A percentile compares a stretch with the other conserved stretches of the same genome.
phyloP scores from a whole-genome alignment of 805 yeast species.

The Wickerhamomyces bisporus region DNA sequence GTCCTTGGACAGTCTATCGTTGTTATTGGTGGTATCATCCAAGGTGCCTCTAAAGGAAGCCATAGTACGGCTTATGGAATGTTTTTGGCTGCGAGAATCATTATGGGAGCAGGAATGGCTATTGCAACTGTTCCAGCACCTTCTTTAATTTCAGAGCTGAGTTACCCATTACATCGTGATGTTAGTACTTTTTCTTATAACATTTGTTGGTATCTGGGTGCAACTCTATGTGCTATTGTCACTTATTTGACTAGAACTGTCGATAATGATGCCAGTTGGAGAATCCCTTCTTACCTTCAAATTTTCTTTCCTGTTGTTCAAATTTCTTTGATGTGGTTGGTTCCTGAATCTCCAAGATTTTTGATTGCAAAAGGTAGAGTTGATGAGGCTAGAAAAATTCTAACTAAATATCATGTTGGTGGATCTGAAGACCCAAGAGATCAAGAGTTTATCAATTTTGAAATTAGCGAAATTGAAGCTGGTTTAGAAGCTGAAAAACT shows the following conservation, averaged over 20 bases:
- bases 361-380: slow-evolving; percentile 34
- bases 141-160: slow-evolving; percentile 43
- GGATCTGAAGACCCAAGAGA: slow-evolving; percentile 21
- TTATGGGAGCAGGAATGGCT: slow-evolving; percentile 44
- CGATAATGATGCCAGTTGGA: slow-evolving; percentile 38
- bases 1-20: slow-evolving; percentile 14
- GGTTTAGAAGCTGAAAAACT: slow-evolving; percentile 36
- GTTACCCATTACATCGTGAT: slow-evolving; percentile 43
- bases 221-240: slow-evolving; percentile 35
- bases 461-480: slow-evolving; percentile 34
- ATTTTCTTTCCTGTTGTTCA: slow-evolving; percentile 42
- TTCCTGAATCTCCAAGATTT: slow-evolving; percentile 50
- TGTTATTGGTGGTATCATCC: slow-evolving; percentile 21
- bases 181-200: slow-evolving; percentile 39
- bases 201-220: slow-evolving; percentile 48
- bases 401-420: slow-evolving; percentile 35
- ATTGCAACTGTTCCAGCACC: slow-evolving; percentile 41
- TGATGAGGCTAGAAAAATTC: slow-evolving; percentile 38
- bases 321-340: slow-evolving; percentile 27
- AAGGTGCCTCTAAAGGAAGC: slow-evolving; percentile 28
- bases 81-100: slow-evolving; percentile 29
- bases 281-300: slow-evolving; percentile 49
- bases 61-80: slow-evolving; percentile 17
- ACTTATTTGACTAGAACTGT: slow-evolving; percentile 25
- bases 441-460: slow-evolving; percentile 30